Base-by-base conservation (phyloP, 257 asterid genomes). In the Leptodermis oblonga region DNA sequence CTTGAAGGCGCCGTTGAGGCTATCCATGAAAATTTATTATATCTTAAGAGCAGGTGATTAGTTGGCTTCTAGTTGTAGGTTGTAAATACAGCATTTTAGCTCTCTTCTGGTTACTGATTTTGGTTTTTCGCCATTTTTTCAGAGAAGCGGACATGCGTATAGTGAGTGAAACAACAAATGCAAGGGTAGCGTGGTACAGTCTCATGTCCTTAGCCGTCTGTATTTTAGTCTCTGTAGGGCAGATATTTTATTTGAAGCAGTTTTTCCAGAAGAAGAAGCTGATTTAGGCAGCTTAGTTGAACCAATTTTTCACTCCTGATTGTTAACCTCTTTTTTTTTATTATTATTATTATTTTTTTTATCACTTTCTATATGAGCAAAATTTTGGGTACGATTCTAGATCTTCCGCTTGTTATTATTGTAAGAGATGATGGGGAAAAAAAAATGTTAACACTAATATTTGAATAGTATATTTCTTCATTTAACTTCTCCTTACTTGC, bases 1-100 rank as follows among this genome's bases (percentile, higher is more conserved):
- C 97, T 92, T 68, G 97, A 92, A 81, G 98, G 90, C 71, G 97
- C 92, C 34, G 92, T 90, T 53, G 96, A 90, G 69, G 83, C 96
- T 68, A 88, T 92, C 75, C 97, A 80, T 78, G 97, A 86, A 81
- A 92, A 90, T 69, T 79, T 92, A 67, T 61, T 86, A 18, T 87
- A 87, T 81, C 90, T 92, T 17, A 90, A 77, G 85, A 62, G 73
- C 84, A 92, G 96, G 98, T 89, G 78, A 56, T 10, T 9, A 31
- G 43, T 62, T 41, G 31, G 20, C 22, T 0, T 31, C 23, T 31
- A 17, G n/a, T n/a, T n/a, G 23, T 22, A 52, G 23, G 68, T 69
- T 59, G 46, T 39, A 18, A 52, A 49, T 51, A 23, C 20, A 18
- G 45, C 31, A 37, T 73, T 59, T 49, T 63, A 43, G 30, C 73